A percentile compares a stretch with the other conserved stretches of the same genome.
Evolutionary conservation across 768 basidiomycete genomes (phyloP).

Genomic region (Lyophyllum atratum): DNA sequence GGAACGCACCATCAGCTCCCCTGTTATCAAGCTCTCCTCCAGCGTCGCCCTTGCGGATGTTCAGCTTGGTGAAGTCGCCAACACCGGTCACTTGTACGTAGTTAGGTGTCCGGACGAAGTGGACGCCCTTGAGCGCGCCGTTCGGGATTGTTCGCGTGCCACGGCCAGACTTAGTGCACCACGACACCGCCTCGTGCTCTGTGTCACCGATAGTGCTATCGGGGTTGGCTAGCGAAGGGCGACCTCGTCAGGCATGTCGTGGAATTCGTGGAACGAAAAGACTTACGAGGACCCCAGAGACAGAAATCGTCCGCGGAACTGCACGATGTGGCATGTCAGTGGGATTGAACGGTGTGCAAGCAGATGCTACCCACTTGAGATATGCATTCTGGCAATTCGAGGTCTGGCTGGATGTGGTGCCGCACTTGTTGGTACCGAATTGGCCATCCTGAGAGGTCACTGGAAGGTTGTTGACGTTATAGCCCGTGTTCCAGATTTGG

Average conservation of each 20-base stretch:
- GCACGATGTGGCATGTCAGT: conserved; percentile 4
- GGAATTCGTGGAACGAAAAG: neutral
- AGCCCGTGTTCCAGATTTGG: conserved; percentile 56
- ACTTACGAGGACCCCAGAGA: conserved; percentile 61
- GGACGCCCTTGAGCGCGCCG: conserved; percentile 67
- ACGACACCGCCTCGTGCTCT: conserved; percentile 71
- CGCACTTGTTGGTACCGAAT: conserved; percentile 69
- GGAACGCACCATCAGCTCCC: conserved; percentile 56
- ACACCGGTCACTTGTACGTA: conserved; percentile 66
- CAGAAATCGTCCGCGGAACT: conserved; percentile 71
- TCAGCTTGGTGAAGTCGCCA: conserved; percentile 71
- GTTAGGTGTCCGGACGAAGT: conserved; percentile 64
- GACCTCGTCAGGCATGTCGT: neutral
- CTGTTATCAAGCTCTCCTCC: conserved; percentile 77
- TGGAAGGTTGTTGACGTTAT: conserved; percentile 42
- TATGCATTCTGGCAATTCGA: conserved; percentile 74
- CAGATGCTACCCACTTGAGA: conserved; percentile 52
- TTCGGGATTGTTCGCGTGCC: conserved; percentile 75
- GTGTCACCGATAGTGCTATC: conserved; percentile 63
- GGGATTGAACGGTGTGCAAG: neutral
- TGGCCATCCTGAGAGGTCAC: conserved; percentile 59
- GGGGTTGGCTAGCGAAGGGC: conserved; percentile 14
- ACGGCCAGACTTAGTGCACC: conserved; percentile 72
- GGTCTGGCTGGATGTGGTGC: conserved; percentile 50
- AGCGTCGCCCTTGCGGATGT: conserved; percentile 54